Percentiles rank a stretch among this genome's conserved stretches.
phyloP scores from a whole-genome alignment of 2,329 filamentous ascomycete species.

The Bipolaris cookei region DNA sequence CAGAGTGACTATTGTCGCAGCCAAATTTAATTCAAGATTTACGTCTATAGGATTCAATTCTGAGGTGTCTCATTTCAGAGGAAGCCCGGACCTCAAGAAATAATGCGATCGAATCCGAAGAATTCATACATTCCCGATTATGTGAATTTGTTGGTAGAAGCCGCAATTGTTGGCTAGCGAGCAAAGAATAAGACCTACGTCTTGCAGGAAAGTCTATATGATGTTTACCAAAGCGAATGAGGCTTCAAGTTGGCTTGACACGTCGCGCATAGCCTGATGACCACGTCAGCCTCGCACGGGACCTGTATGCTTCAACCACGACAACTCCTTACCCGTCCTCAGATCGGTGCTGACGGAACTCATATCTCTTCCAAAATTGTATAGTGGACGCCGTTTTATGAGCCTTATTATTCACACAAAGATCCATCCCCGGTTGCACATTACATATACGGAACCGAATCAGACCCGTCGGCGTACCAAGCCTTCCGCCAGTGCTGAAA shows the following conservation, averaged over 20 bases:
- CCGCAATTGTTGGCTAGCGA: too few species aligned
- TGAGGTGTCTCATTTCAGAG: too few species aligned
- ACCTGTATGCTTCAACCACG: background rate
- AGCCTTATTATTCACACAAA: background rate
- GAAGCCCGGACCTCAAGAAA: too few species aligned
- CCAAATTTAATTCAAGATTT: too few species aligned
- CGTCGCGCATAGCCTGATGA: background rate
- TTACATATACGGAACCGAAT: background rate
- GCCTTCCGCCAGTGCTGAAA: conserved; percentile 6
- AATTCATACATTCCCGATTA: too few species aligned
- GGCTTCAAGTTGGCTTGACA: background rate
- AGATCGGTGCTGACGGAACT: too few species aligned
- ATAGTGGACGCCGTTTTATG: background rate
- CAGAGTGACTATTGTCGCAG: too few species aligned
- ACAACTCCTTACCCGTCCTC: background rate
- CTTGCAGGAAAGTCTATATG: too few species aligned
- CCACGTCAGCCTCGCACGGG: background rate
- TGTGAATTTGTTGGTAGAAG: too few species aligned
- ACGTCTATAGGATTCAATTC: too few species aligned
- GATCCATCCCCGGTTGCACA: background rate
- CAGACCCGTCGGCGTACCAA: background rate
- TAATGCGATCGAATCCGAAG: too few species aligned
- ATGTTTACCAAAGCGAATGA: background rate
- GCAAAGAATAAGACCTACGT: background rate
- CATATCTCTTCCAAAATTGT: background rate